Evolutionary conservation across 2,329 filamentous ascomycete genomes (phyloP).

Genomic region (Scopulariopsis brevicaulis): DNA sequence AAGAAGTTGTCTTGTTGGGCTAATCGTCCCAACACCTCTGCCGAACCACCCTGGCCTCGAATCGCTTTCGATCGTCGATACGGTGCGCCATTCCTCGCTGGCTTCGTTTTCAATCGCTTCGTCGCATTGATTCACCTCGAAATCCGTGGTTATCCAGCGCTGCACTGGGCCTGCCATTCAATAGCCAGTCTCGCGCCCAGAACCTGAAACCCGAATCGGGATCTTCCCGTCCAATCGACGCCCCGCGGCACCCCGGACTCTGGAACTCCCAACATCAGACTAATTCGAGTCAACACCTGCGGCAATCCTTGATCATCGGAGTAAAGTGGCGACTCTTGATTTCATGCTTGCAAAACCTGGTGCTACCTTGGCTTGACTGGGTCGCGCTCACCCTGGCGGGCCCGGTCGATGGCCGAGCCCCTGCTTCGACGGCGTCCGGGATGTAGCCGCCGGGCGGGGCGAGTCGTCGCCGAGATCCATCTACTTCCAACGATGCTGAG

Average conservation of each 20-base stretch:
- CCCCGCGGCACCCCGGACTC: neutral
- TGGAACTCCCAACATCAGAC: neutral
- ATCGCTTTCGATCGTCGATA: neutral
- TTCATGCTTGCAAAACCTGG: neutral
- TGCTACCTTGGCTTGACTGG: neutral
- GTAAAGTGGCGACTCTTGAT: neutral
- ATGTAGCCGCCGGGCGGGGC: neutral
- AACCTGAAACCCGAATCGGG: slow-evolving; percentile 3
- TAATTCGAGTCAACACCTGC: neutral
- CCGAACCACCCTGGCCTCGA: neutral
- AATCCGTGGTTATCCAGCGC: neutral
- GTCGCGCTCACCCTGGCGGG: neutral
- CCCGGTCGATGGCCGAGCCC: neutral
- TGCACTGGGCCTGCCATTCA: neutral
- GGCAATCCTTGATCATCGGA: neutral
- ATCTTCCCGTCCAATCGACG: neutral
- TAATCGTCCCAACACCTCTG: neutral
- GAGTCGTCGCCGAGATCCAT: neutral
- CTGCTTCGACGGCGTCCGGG: neutral
- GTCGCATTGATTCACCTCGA: neutral
- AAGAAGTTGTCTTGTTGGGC: neutral
- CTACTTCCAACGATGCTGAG: neutral
- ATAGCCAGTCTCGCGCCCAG: neutral
- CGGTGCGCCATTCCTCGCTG: too few relatives aligned
- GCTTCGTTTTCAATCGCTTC: neutral